A percentile compares a stretch with the other conserved stretches of the same genome.
Conservation (phyloP, 352 stramenopile species). For the Pythium dissotocum region DNA sequence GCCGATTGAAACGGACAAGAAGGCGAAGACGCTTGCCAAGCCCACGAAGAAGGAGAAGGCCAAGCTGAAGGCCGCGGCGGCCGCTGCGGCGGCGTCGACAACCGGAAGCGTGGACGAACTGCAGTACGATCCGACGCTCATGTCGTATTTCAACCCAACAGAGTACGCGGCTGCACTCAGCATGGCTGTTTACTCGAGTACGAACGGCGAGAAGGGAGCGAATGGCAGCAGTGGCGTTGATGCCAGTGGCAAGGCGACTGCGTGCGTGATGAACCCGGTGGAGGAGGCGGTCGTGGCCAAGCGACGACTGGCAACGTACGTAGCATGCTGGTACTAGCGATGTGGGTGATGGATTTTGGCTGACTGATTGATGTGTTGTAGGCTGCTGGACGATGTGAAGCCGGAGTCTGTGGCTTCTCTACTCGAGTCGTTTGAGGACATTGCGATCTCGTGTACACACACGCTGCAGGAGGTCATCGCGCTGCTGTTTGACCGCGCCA, state of each 20-base stretch:
- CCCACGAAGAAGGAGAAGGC: conserved; percentile 35
- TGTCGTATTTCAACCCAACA: conserved; percentile 79
- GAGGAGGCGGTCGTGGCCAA: conserved; percentile 67
- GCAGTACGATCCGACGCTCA: conserved; percentile 72
- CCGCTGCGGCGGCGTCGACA: conserved; percentile 12
- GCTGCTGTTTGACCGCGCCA: conserved; percentile 72
- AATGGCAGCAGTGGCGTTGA: not conserved
- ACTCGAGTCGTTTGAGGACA: conserved; percentile 55
- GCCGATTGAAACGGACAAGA: conserved; percentile 43
- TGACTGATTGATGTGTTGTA: conserved; percentile 18
- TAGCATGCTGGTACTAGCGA: conserved; percentile 1
- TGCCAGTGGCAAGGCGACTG: conserved; percentile 22
- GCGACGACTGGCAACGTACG: conserved; percentile 52
- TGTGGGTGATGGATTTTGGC: not conserved
- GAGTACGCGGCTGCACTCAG: conserved; percentile 71
- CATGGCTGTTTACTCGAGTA: conserved; percentile 37
- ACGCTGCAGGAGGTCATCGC: conserved; percentile 72
- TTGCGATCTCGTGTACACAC: conserved; percentile 68
- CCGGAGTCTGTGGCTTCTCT: conserved; percentile 42
- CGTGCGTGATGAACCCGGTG: conserved; percentile 45
- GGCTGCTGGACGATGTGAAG: conserved; percentile 59
- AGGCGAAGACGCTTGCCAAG: conserved; percentile 38
- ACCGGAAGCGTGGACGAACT: conserved; percentile 25
- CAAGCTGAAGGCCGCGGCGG: conserved; percentile 39
- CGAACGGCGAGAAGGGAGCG: conserved; percentile 16